Evolutionary conservation across 2,329 filamentous ascomycete species (phyloP).

Genomic region (Aspergillus sp.): DNA sequence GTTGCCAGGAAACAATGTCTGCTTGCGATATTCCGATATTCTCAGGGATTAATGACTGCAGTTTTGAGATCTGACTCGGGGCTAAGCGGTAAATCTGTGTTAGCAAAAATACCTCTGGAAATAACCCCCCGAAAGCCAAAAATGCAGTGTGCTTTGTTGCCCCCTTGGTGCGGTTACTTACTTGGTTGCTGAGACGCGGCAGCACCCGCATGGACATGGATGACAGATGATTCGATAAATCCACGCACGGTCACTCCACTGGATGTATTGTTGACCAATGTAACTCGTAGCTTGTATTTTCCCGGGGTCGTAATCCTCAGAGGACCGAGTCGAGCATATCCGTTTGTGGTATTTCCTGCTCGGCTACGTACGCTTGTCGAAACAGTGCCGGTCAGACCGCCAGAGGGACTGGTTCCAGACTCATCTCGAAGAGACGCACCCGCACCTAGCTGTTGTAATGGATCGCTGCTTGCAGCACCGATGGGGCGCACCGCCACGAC

Average conservation of each 20-base stretch:
- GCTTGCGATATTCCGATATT: conserved; percentile 32
- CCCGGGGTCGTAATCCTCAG: conserved; percentile 30
- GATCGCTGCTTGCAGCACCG: conserved; percentile 20
- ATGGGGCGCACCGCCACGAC: conserved; percentile 31
- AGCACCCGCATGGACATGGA: conserved; percentile 29
- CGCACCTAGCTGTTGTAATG: conserved; percentile 29
- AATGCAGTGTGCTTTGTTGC: not conserved
- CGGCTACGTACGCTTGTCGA: conserved; percentile 35
- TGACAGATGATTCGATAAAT: conserved; percentile 30
- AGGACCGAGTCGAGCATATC: conserved; percentile 29
- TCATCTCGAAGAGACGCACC: conserved; percentile 30
- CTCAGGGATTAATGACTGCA: conserved; percentile 28
- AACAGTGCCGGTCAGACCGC: conserved; percentile 27
- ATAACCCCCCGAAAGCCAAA: not conserved
- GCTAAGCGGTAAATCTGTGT: conserved; percentile 18
- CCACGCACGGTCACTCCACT: conserved; percentile 30
- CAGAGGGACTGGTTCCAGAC: conserved; percentile 18
- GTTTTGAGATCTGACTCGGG: conserved; percentile 22
- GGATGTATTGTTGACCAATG: conserved; percentile 29
- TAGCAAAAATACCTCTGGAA: conserved; percentile 10
- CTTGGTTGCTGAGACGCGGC: conserved; percentile 28
- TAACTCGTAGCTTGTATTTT: conserved; percentile 31
- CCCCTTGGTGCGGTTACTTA: conserved; percentile 19
- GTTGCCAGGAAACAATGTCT: conserved; percentile 34
- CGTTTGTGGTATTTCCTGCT: conserved; percentile 28